Conservation (phyloP, 352 stramenopile genomes). For the Phytophthora sojae region DNA sequence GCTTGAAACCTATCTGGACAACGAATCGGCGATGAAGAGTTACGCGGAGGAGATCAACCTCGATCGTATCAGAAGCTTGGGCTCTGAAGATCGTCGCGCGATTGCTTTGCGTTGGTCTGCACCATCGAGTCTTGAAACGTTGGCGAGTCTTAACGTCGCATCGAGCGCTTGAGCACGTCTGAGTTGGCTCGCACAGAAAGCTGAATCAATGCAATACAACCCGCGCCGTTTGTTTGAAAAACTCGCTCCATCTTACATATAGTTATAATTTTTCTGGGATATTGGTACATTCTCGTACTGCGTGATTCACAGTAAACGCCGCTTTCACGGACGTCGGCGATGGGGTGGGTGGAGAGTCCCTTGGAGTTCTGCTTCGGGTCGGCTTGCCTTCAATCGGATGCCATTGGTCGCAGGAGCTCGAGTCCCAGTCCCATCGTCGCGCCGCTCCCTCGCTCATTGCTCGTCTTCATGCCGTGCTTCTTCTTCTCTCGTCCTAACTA, state of each 20-base stretch:
- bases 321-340: conserved; percentile 29
- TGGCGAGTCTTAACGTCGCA: conserved; percentile 27
- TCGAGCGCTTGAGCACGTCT: conserved; percentile 14
- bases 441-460: conserved; percentile 39
- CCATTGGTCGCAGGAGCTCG: conserved; percentile 4
- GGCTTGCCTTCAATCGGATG: conserved; percentile 36
- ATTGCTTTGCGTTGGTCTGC: conserved; percentile 7
- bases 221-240: conserved; percentile 33
- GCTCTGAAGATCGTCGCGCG: conserved; percentile 35
- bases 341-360: conserved; percentile 4
- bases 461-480: conserved; percentile 32
- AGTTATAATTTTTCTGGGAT: conserved; percentile 49
- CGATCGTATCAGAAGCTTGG: conserved; percentile 35
- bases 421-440: conserved; percentile 18
- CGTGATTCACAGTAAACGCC: conserved; percentile 37
- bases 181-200: not conserved
- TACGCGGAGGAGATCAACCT: conserved; percentile 43
- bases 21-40: conserved; percentile 41
- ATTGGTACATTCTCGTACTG: conserved; percentile 47
- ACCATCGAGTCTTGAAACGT: conserved; percentile 9
- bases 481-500: conserved; percentile 20
- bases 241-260: conserved; percentile 53
- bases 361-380: conserved; percentile 10
- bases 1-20: conserved; percentile 30
- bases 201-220: not conserved